These are phyloP conservation scores for Exophiala lecanii-corni DNA, from an alignment of 2,329 filamentous ascomycete species.

Conservation along the genomic window DNA sequence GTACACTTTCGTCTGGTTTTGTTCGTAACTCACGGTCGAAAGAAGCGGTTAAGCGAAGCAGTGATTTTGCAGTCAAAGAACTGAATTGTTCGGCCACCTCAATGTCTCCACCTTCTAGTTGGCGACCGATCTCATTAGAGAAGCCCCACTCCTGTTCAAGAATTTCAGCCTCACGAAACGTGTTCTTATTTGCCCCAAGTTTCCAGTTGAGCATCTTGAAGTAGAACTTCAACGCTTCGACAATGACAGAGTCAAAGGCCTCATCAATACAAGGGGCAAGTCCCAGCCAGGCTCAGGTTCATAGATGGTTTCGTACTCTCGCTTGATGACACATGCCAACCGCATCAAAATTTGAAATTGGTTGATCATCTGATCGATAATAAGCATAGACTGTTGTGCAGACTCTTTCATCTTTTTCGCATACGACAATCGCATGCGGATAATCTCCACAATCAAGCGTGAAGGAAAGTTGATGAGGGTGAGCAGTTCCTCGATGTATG, in stretches of 20 bases:
- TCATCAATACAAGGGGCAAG: slow-evolving; percentile 91
- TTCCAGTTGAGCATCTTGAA: slow-evolving; percentile 99
- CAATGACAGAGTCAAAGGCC: slow-evolving; percentile 83
- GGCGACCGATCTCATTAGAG: slow-evolving; percentile 84
- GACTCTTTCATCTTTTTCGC: slow-evolving; percentile 94
- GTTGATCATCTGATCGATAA: slow-evolving; percentile 95
- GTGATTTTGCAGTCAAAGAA: slow-evolving; percentile 85
- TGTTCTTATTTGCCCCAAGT: slow-evolving; percentile 94
- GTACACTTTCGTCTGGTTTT: slow-evolving; percentile 73
- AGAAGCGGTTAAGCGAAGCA: slow-evolving; percentile 79
- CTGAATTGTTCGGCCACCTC: slow-evolving; percentile 96
- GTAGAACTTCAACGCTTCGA: slow-evolving; percentile 94
- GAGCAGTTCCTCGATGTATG: slow-evolving; percentile 92
- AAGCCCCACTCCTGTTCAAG: slow-evolving; percentile 98
- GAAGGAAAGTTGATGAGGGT: slow-evolving; percentile 97
- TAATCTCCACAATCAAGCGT: slow-evolving; percentile 92
- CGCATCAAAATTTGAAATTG: slow-evolving; percentile 93
- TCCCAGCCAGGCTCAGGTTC: slow-evolving; percentile 91
- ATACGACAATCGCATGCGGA: slow-evolving; percentile 83
- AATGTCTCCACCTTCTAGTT: slow-evolving; percentile 88
- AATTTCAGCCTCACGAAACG: slow-evolving; percentile 97
- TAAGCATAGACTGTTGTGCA: slow-evolving; percentile 82
- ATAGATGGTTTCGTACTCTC: slow-evolving; percentile 77
- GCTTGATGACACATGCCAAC: slow-evolving; percentile 87
- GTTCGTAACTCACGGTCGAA: slow-evolving; percentile 88